Base-by-base conservation (phyloP, 768 basidiomycete species). In the Chalciporus piperatus region DNA sequence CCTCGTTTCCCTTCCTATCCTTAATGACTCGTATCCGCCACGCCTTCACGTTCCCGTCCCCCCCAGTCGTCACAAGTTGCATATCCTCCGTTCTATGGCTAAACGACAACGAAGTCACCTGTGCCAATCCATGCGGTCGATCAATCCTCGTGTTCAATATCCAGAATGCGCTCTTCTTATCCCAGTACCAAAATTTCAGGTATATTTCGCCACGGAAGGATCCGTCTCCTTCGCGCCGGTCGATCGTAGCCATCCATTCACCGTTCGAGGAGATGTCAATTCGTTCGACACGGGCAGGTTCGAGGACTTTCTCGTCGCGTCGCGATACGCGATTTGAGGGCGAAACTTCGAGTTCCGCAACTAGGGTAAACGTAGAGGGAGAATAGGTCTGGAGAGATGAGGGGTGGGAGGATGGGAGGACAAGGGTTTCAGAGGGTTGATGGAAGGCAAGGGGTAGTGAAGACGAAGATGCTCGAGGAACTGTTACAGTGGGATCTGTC, bases 371-470 rank as follows among this genome's bases (percentile, higher is more conserved):
- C 3, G 81, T 77, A 8, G 77, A 68, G 1, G 88, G 88, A 16
- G 91, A 87, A 72, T 89, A 95, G 22, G 88, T 83, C 73, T 98
- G 96, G 37, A 99, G 75, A n/a, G 93, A 91, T 3, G 95, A 94
- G 0, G 93, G 89, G 63, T 99, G 95, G 0, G 94, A 95, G 3
- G 96, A 93, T 0, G 93, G 92, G 14, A 98, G 77, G 57, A 98
- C 78, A 54, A 98, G 74, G 6, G 90, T 83, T 27, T 84, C 80
- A 4, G 92, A 85, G 6, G 73, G 70, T 3, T 77, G 71, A 67
- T 98, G 95, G 39, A 89, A 75, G 6, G 89, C 86, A 23, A 97
- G 79, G 13, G 92, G 94, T 19, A 78, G 72, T 7, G 70, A 54
- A 8, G 63, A 63, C n/a, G 70, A 58, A 28, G 79, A 77, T 4